Evolutionary conservation across 2,329 filamentous ascomycete species (phyloP), one percentile per base, ranked within the genome.

Genomic region (Nemania sp.): DNA sequence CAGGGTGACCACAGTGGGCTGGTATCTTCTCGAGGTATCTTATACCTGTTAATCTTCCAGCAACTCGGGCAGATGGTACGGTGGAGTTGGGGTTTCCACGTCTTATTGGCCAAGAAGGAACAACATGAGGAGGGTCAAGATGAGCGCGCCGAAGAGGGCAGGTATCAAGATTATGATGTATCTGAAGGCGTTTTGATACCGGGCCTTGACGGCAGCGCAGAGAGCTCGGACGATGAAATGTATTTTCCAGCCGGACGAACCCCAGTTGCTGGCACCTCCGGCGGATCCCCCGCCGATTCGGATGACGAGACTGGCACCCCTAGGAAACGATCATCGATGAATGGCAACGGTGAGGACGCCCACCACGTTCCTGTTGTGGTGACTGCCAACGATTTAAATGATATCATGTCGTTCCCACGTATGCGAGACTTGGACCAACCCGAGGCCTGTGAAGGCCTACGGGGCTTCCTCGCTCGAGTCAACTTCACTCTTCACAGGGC

Each of bases 21-120:
- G 75, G 95, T 99, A 18, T 93, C 87, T 21, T 94, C 95, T 2
- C 87, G 95, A 63, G 95, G 95, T 61, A 98, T 99, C 63, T 80
- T 99, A 0, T 99, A 99, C 72, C 83, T 99, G 11, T 83, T 99
- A 63, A 96, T 99, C 67, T 99, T 99, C 78, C 95, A 99, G 78
- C 95, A 99, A 75, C 85, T 99, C 2, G 95, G 95, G 20, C 95
- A 99, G 76, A 81, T 98, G 25, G 88, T 99, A 18, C 87, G 95
- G 60, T 99, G 95, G 95, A 97, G 91, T 65, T 99, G 95, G 95
- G 95, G 95, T 11, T 98, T 97, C 75, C 92, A 97, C 70, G 88
- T 98, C 39, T 81, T 99, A 17, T 81, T 99, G n/a, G 93, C 93
- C 17, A 92, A 94, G 17, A 90, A 91, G 67, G 87, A 89, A 50